Base-by-base conservation (phyloP, 306 rosid genomes). In the Trifolium pratense region DNA sequence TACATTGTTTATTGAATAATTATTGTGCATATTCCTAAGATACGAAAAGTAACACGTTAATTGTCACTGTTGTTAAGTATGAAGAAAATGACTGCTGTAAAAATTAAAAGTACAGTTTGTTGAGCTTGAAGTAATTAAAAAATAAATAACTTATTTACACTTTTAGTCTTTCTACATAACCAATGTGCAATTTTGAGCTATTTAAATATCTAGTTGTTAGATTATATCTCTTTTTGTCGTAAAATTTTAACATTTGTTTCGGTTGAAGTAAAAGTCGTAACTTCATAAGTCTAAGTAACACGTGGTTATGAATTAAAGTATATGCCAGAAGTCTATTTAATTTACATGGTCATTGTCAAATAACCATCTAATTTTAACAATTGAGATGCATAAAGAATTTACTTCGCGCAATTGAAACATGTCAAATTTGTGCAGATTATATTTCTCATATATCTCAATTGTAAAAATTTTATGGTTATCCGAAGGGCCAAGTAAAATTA, bases 71-170 rank as follows among this genome's bases (percentile, higher is more conserved):
- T 66, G 80, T 78, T 78, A 58, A 79, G 82, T 75, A 75, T 79
- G 66, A 76, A 78, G 84, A 81, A 74, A 84, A 62, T 60, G 86
- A 85, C 83, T 72, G 76, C 53, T 69, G 81, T 53, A 71, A 76
- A 75, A 78, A 40, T 65, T 57, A 32, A 53, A 56, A 73, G 79
- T 45, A 55, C 69, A 55, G 70, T 70, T 66, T 66, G 69, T 72
- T 45, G 64, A 77, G 6, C 6, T 43, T 43, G 5, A 43, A 43
- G 15, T 43, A 43, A 13, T 43, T 3, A 42, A 0, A 1, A 37
- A 37, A 12, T 3, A 42, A 42, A 42, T 0, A 42, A 42, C n/a
- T 42, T 48, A n/a, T n/a, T n/a, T 6, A 17, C 0, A 49, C 3
- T 49, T 49, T 7, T 17, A 2, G 5, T 3, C 25, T 7, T 4